Conservation (phyloP, 495 filamentous ascomycete species). For the Daldinia caldariorum region DNA sequence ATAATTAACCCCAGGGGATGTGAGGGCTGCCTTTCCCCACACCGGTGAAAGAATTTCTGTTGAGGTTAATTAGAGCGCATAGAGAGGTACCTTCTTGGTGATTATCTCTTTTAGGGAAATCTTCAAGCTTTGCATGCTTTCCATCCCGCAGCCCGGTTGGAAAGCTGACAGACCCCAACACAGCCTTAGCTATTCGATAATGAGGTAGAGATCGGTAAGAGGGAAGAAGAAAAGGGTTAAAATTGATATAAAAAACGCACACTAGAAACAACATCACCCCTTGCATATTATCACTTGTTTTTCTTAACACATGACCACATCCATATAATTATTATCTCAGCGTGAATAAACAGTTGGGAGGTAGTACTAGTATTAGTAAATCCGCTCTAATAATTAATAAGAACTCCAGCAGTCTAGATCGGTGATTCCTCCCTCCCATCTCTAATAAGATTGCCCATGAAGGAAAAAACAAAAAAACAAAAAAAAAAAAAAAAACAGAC, state of each 20-base stretch:
- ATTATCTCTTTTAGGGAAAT: slow-evolving; percentile 1
- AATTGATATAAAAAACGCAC: background rate
- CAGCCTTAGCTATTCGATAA: no score
- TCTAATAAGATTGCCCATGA: background rate
- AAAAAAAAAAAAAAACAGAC: background rate
- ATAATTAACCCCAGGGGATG: background rate
- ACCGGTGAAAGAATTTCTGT: slow-evolving; percentile 19
- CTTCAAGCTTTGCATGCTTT: slow-evolving; percentile 7
- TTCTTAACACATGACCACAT: no score
- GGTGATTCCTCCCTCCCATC: background rate
- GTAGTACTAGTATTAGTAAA: no score
- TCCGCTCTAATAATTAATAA: no score
- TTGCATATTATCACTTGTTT: no score
- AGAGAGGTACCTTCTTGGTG: slow-evolving; percentile 4
- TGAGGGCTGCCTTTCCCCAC: slow-evolving; percentile 18
- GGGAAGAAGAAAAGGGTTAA: background rate
- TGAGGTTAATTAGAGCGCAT: background rate
- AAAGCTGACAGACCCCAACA: slow-evolving; percentile 11
- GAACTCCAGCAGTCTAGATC: background rate
- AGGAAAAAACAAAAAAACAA: background rate
- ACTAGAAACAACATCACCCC: background rate
- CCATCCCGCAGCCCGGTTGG: slow-evolving; percentile 26
- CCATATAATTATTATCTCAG: no score
- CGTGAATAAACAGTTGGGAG: no score
- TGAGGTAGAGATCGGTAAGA: background rate